phyloP scores from a whole-genome alignment of 257 asterid genomes.

The Solanum rostratum region DNA sequence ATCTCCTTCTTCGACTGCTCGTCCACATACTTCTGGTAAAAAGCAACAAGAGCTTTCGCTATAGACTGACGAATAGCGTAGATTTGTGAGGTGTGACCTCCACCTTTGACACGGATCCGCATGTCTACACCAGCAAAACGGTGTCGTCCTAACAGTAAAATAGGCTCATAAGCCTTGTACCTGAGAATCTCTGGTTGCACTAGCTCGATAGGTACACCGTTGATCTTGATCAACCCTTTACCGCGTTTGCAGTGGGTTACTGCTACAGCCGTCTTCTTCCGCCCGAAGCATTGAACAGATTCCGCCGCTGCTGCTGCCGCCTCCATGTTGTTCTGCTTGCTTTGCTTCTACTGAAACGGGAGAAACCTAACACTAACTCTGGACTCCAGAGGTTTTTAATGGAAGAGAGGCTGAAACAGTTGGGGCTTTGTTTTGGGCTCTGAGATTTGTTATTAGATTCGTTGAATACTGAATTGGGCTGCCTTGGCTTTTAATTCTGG shows the following conservation, averaged over 20 bases:
- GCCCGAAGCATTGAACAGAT: background rate
- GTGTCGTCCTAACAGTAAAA: too few relatives aligned
- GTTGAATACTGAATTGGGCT: background rate
- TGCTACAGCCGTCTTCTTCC: background rate
- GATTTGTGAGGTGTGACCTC: too few relatives aligned
- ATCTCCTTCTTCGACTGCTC: too few relatives aligned
- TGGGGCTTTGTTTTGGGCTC: background rate
- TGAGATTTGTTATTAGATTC: background rate
- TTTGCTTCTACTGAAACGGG: background rate
- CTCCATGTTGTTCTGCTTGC: background rate
- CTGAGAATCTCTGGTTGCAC: too few relatives aligned
- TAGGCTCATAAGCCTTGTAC: too few relatives aligned
- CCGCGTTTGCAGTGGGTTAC: background rate
- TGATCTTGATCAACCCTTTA: too few relatives aligned
- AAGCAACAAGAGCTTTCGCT: too few relatives aligned
- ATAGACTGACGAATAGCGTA: too few relatives aligned
- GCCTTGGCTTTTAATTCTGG: background rate
- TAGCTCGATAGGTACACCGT: too few relatives aligned
- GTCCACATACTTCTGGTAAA: too few relatives aligned
- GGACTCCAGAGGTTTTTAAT: background rate
- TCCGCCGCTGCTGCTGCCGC: background rate
- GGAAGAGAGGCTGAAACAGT: background rate
- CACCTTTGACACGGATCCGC: too few relatives aligned
- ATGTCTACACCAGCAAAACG: too few relatives aligned
- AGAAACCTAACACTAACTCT: background rate